Conservation (phyloP, 1,284 basidiomycete genomes). For the Ustilago hordei region DNA sequence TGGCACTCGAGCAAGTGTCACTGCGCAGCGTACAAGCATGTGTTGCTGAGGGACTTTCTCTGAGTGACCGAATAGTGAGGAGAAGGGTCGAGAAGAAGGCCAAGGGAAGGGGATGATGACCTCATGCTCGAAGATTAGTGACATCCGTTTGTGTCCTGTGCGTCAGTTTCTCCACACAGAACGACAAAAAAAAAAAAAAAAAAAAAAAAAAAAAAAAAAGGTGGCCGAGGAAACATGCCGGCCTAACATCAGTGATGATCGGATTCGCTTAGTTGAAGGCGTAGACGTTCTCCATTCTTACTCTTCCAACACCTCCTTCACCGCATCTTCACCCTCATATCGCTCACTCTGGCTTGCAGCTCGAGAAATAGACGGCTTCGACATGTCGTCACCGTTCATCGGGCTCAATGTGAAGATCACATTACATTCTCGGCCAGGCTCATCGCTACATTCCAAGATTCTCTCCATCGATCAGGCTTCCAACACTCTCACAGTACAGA, state of each 20-base stretch:
- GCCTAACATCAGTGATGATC: neutral
- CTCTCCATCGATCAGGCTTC: slow-evolving; percentile 41
- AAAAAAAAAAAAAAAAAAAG: slow-evolving; percentile 8
- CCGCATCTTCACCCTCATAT: neutral
- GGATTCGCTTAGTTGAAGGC: neutral
- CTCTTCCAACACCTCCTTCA: neutral
- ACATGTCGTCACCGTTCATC: slow-evolving; percentile 47
- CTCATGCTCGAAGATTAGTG: slow-evolving; percentile 18
- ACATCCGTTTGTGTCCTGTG: slow-evolving; percentile 13
- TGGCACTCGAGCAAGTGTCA: slow-evolving; percentile 16
- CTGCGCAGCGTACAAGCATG: slow-evolving; percentile 23
- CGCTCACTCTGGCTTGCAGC: neutral
- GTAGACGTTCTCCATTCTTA: neutral
- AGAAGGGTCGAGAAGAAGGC: slow-evolving; percentile 1
- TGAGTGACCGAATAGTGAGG: neutral
- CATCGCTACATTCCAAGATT: slow-evolving; percentile 35
- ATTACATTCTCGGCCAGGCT: slow-evolving; percentile 34
- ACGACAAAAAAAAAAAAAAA: neutral
- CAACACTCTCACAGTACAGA: slow-evolving; percentile 51
- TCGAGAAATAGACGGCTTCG: neutral
- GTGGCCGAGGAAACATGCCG: neutral
- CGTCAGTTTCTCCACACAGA: slow-evolving; percentile 6
- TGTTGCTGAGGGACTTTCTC: neutral
- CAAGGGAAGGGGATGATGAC: slow-evolving; percentile 11
- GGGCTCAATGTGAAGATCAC: slow-evolving; percentile 49